phyloP scores from a whole-genome alignment of 148 eudicot species.

The Rhododendron griersonianum region DNA sequence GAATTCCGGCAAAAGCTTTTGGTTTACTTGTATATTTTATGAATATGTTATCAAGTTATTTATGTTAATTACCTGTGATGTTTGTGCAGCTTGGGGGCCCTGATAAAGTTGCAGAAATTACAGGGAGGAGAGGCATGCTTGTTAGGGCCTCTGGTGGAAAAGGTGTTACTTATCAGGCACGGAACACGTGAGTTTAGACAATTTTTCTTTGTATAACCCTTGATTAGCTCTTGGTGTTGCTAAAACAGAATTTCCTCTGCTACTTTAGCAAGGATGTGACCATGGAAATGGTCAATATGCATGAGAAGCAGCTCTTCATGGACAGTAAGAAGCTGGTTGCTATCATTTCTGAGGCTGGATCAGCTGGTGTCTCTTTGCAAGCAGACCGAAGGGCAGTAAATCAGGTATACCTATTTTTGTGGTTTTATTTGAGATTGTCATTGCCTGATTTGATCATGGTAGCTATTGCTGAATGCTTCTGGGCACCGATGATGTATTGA shows the following conservation, averaged over 20 bases:
- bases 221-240: conserved; percentile 3
- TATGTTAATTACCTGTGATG: not conserved
- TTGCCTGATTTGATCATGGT: not conserved
- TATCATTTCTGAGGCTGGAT: conserved; percentile 96
- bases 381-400: conserved; percentile 93
- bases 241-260: conserved; percentile 6
- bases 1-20: not conserved
- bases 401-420: conserved; percentile 53
- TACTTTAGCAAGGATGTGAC: conserved; percentile 76
- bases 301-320: conserved; percentile 94
- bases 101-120: conserved; percentile 93
- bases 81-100: conserved; percentile 93
- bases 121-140: conserved; percentile 94
- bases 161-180: conserved; percentile 91
- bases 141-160: conserved; percentile 85
- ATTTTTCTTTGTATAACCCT: not conserved
- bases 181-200: conserved; percentile 75
- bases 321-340: conserved; percentile 85
- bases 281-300: conserved; percentile 99
- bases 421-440: not conserved
- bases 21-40: not conserved
- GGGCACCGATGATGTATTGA: not conserved
- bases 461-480: not conserved
- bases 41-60: not conserved
- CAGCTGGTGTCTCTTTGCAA: conserved; percentile 98